Evolutionary conservation across 768 basidiomycete genomes (phyloP).

Genomic region (Pisolithus tinctorius): DNA sequence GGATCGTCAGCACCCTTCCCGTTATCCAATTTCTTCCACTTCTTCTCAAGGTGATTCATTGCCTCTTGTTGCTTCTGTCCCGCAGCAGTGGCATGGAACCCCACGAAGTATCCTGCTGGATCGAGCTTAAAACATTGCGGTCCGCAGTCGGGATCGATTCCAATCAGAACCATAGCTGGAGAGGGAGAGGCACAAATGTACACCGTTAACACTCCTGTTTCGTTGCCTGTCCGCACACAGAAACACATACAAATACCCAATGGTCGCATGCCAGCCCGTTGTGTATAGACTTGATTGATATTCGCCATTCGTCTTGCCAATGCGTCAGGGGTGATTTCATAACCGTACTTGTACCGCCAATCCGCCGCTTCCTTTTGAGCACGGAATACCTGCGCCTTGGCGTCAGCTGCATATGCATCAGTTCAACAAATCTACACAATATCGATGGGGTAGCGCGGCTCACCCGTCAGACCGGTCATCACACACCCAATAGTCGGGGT

Average conservation of each 20-base stretch:
- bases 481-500: conserved; percentile 97
- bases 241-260: conserved; percentile 77
- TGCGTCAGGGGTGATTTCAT: conserved; percentile 97
- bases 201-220: background rate
- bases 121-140: conserved; percentile 98
- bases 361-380: conserved; percentile 87
- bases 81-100: conserved; percentile 94
- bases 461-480: conserved; percentile 93
- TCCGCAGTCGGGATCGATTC: conserved; percentile 82
- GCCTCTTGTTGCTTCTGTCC: conserved; percentile 98
- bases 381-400: conserved; percentile 78
- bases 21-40: conserved; percentile 91
- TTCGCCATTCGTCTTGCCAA: conserved; percentile 92
- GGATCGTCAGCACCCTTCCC: conserved; percentile 77
- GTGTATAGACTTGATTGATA: conserved; percentile 98
- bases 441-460: conserved; percentile 9
- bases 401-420: conserved; percentile 60
- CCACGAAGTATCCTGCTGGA: conserved; percentile 97
- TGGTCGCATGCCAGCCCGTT: conserved; percentile 94
- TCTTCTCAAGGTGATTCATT: conserved; percentile 97
- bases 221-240: background rate
- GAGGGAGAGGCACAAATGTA: background rate
- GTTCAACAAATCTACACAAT: background rate
- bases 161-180: conserved; percentile 92
- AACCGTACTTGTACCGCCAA: conserved; percentile 94